Evolutionary conservation across 208 protist genomes (phyloP), one percentile per base, ranked within the genome.

Genomic region (Acanthamoeba lugdunensis): DNA sequence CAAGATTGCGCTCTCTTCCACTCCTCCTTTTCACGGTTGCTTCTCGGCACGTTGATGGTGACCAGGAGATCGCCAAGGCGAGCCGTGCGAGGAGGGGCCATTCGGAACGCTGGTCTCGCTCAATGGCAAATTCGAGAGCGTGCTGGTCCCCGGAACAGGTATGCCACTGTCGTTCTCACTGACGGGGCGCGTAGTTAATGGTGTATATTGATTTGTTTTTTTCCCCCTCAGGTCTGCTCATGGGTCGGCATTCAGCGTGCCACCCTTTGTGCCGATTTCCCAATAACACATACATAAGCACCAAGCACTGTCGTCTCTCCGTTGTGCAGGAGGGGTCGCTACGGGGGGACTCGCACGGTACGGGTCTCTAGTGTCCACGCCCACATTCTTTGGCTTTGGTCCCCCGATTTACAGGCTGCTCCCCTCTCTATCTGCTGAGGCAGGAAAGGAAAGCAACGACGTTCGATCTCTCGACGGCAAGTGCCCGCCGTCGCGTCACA

Each of bases 231-330:
- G 69, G 69, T 77, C 7, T 87, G 7, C 28, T 30, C 41, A 87
- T 87, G 48, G 77, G 77, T 13, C 77, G 77, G 6, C 77, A 87
- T 30, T 41, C 41, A 33, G 28, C 48, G 7, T 87, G 77, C 48
- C 77, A 87, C 21, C 77, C 77, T 23, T 7, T 11, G 18, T 87
- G 77, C 37, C 77, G 77, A 0, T 87, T 58, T 0, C 4, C 52
- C 48, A 41, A 58, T 1, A 33, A 58, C 45, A 28, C 21, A 6
- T 21, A 61, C n/a, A 87, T 87, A 33, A 87, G 77, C 48, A 61
- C 77, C 33, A 61, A 14, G 13, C 77, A 87, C 52, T 87, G 77
- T 23, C 7, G 52, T 7, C 7, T 87, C n/a, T 87, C 52, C 52
- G 48, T 52, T 18, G 48, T 52, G 73, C 9, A 41, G 8, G 14